phyloP scores from a whole-genome alignment of 2,329 filamentous ascomycete species.

The Acrocalymma vagum region DNA sequence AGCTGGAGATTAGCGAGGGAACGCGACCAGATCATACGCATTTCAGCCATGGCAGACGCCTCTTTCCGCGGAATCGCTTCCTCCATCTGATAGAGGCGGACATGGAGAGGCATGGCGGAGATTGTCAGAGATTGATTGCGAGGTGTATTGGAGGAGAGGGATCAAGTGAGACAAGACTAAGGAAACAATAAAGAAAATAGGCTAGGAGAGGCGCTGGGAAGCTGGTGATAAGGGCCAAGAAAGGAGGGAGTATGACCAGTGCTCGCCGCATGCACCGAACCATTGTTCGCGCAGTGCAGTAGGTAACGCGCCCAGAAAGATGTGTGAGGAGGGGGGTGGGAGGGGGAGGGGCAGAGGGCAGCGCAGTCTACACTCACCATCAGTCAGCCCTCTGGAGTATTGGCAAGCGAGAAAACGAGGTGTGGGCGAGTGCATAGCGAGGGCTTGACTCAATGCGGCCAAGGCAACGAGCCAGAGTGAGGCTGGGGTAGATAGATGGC shows the following conservation, averaged over 20 bases:
- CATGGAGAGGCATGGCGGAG: too few relatives aligned
- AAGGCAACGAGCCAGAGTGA: constrained; percentile 27
- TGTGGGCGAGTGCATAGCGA: constrained; percentile 28
- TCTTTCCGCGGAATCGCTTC: too few relatives aligned
- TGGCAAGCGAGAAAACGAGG: constrained; percentile 29
- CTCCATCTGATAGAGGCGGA: too few relatives aligned
- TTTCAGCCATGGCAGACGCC: constrained; percentile 7
- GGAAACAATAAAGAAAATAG: background rate
- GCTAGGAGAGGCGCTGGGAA: constrained; percentile 6
- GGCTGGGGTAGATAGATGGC: constrained; percentile 24
- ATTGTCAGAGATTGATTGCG: constrained; percentile 3
- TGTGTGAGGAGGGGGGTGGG: constrained; percentile 21
- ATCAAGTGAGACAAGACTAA: constrained; percentile 29
- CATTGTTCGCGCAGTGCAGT: constrained; percentile 38
- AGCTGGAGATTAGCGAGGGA: constrained; percentile 18
- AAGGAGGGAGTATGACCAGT: constrained; percentile 11
- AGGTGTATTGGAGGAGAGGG: constrained; percentile 34
- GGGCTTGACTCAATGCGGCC: constrained; percentile 21
- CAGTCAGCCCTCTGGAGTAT: constrained; percentile 35
- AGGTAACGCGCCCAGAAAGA: constrained; percentile 19
- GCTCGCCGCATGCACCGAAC: constrained; percentile 23
- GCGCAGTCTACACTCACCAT: constrained; percentile 22
- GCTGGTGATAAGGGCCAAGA: constrained; percentile 6
- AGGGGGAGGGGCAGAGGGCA: constrained; percentile 11
- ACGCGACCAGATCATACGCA: constrained; percentile 20